Evolutionary conservation across 2,329 filamentous ascomycete species (phyloP).

Genomic region (Huntiella abstrusa): DNA sequence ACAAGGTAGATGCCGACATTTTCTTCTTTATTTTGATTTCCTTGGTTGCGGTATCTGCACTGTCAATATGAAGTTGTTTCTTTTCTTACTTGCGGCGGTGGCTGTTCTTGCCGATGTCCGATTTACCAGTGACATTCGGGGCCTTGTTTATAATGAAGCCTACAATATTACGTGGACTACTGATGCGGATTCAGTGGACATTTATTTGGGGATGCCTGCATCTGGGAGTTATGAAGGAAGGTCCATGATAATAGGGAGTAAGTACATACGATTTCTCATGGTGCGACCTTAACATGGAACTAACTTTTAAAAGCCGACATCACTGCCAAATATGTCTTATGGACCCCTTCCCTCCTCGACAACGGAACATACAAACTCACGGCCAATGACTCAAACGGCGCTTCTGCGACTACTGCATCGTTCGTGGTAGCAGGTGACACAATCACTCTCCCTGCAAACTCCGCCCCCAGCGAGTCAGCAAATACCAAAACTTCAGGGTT

Average conservation of each 20-base stretch:
- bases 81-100: no score
- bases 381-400: not conserved
- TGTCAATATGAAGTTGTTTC: not conserved
- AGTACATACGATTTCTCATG: not conserved
- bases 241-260: not conserved
- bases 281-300: no score
- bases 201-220: not conserved
- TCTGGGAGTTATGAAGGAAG: not conserved
- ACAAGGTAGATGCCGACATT: no score
- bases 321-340: no score
- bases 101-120: no score
- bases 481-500: not conserved
- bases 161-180: slow-evolving; percentile 6
- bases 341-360: not conserved
- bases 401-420: not conserved
- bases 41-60: not conserved
- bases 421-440: no score
- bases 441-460: not conserved
- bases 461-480: not conserved
- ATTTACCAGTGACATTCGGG: no score
- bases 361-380: not conserved
- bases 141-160: no score
- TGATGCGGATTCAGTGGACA: slow-evolving; percentile 1
- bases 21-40: no score
- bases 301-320: no score